Conservation (phyloP, 208 protist genomes). For the Leptomonas pyrrhocoris region DNA sequence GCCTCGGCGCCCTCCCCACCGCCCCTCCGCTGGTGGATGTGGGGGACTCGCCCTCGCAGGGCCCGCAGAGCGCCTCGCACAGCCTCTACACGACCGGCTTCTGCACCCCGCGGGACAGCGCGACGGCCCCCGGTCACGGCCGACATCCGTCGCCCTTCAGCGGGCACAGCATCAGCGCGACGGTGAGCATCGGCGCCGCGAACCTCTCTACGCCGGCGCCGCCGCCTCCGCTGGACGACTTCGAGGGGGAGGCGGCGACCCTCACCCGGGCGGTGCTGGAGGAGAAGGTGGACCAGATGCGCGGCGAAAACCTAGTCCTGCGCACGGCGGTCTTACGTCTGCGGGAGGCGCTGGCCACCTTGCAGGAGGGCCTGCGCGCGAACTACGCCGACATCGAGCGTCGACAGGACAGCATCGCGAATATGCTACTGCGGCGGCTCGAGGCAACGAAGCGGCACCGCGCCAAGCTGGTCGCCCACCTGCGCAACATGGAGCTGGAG, state of each 20-base stretch:
- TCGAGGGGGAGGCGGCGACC: conserved; percentile 46
- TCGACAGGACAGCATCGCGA: conserved; percentile 76
- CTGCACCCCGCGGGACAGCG: conserved; percentile 37
- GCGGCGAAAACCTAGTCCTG: conserved; percentile 51
- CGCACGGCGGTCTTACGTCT: conserved; percentile 49
- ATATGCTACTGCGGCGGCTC: conserved; percentile 69
- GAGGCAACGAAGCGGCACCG: conserved; percentile 54
- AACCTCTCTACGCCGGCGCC: conserved; percentile 11
- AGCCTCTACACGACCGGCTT: conserved; percentile 38
- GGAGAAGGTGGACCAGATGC: conserved; percentile 46
- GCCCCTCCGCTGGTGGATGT: conserved; percentile 38
- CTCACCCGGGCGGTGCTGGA: conserved; percentile 50
- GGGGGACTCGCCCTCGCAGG: conserved; percentile 23
- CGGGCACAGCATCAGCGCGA: background rate
- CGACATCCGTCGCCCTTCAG: conserved; percentile 8
- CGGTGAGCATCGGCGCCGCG: background rate
- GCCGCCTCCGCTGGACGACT: conserved; percentile 37
- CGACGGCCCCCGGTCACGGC: background rate
- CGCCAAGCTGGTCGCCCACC: conserved; percentile 38
- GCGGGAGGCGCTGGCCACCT: conserved; percentile 39
- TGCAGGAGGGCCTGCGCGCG: conserved; percentile 61
- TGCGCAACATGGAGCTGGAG: conserved; percentile 48
- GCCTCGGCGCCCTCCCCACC: conserved; percentile 2
- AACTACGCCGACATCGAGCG: conserved; percentile 62
- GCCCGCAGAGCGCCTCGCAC: conserved; percentile 30